Percentiles rank a stretch among this genome's conserved stretches.
phyloP scores from a whole-genome alignment of 345 rosid species.

The Physaria fendleri region DNA sequence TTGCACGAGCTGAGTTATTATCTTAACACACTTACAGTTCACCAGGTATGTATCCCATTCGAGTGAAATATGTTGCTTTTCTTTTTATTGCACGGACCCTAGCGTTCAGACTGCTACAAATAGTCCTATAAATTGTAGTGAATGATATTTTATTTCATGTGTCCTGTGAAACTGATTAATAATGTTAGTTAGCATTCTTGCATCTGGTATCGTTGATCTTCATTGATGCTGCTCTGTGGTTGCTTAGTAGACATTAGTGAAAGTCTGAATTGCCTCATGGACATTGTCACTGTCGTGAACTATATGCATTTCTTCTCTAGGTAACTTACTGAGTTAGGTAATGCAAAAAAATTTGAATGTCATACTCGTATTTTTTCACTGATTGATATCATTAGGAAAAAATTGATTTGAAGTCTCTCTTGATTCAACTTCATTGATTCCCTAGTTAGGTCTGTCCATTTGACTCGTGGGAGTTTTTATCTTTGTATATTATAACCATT shows the following conservation, averaged over 20 bases:
- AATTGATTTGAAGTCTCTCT: background rate
- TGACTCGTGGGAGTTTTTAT: background rate
- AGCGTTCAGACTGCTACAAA: background rate
- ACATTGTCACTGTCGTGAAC: background rate
- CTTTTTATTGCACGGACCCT: background rate
- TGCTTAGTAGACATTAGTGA: background rate
- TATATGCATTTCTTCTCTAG: background rate
- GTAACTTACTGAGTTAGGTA: background rate
- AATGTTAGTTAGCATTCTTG: background rate
- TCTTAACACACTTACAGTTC: constrained; percentile 68
- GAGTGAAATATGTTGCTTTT: background rate
- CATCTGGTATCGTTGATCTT: background rate
- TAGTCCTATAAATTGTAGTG: background rate
- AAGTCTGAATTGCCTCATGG: background rate
- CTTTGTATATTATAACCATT: background rate
- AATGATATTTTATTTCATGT: background rate
- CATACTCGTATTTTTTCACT: background rate
- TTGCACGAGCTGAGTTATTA: constrained; percentile 85
- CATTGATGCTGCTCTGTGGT: background rate
- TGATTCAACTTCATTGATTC: background rate
- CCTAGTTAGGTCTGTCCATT: background rate
- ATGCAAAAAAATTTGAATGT: background rate
- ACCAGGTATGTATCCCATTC: constrained; percentile 52
- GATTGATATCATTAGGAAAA: background rate
- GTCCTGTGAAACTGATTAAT: background rate